Conservation (phyloP, 2,329 filamentous ascomycete species). For the Apiospora kogelbergensis region DNA sequence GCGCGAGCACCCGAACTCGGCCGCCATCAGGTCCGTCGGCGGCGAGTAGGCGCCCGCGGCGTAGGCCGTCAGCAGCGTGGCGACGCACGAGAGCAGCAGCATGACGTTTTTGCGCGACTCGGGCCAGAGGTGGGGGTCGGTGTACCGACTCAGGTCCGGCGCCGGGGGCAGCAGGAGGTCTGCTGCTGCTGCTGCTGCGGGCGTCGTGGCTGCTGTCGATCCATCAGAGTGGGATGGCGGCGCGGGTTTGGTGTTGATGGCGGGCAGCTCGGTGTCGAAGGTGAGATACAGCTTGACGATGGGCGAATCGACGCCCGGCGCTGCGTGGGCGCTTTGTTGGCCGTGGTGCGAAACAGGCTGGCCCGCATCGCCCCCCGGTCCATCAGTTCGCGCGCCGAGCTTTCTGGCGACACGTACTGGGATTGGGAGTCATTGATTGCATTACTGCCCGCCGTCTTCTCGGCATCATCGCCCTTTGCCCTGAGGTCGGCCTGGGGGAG, state of each 20-base stretch:
- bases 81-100: slow-evolving; percentile 72
- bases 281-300: slow-evolving; percentile 6
- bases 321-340: neutral
- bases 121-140: slow-evolving; percentile 74
- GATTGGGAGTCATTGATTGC: too few species aligned
- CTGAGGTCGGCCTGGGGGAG: neutral
- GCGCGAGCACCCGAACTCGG: slow-evolving; percentile 63
- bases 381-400: neutral
- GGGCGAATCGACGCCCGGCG: neutral
- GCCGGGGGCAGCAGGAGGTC: slow-evolving; percentile 45
- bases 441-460: neutral
- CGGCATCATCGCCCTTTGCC: neutral
- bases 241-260: neutral
- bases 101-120: slow-evolving; percentile 66
- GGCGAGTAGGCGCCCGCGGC: slow-evolving; percentile 79
- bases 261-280: slow-evolving; percentile 2
- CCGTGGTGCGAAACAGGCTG: neutral
- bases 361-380: neutral
- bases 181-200: slow-evolving; percentile 16
- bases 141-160: slow-evolving; percentile 67
- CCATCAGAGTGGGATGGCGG: too few species aligned
- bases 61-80: slow-evolving; percentile 77
- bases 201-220: too few species aligned
- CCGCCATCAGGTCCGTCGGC: slow-evolving; percentile 62
- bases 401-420: neutral